phyloP scores from a whole-genome alignment of 2,329 filamentous ascomycete species.

The Colletotrichum shisoi region DNA sequence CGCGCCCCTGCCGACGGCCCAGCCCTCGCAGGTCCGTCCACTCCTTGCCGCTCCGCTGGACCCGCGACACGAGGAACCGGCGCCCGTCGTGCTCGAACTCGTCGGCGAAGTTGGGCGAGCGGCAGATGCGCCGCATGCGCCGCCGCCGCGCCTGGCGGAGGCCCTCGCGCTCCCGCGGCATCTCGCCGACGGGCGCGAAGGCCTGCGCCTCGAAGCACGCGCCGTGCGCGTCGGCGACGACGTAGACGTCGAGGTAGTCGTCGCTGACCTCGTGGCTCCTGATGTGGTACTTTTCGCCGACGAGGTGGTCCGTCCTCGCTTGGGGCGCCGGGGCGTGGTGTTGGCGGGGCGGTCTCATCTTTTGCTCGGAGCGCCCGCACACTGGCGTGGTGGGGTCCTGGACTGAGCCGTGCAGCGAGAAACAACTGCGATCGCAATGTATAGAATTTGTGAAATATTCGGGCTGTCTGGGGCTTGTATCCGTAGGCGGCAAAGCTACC shows the following conservation, averaged over 20 bases:
- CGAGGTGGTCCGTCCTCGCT: neutral
- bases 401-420: too few species aligned
- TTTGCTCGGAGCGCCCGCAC: neutral
- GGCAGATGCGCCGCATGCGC: constrained; percentile 13
- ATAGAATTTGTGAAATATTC: too few species aligned
- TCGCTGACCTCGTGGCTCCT: neutral
- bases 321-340: neutral
- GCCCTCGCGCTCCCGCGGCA: constrained; percentile 8
- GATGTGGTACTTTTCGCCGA: constrained; percentile 5
- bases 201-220: constrained; percentile 11
- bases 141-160: constrained; percentile 14
- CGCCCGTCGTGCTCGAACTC: constrained; percentile 17
- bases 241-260: constrained; percentile 15
- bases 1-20: neutral
- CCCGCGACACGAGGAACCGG: constrained; percentile 10
- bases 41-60: constrained; percentile 15
- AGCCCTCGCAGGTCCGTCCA: constrained; percentile 8
- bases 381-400: neutral
- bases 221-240: constrained; percentile 6
- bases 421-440: too few species aligned
- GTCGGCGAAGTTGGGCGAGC: constrained; percentile 17
- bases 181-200: neutral
- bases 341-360: neutral
- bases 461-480: too few species aligned
- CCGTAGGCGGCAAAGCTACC: neutral